Base-by-base conservation (phyloP, 208 protist species). In the Leishmania tropica region DNA sequence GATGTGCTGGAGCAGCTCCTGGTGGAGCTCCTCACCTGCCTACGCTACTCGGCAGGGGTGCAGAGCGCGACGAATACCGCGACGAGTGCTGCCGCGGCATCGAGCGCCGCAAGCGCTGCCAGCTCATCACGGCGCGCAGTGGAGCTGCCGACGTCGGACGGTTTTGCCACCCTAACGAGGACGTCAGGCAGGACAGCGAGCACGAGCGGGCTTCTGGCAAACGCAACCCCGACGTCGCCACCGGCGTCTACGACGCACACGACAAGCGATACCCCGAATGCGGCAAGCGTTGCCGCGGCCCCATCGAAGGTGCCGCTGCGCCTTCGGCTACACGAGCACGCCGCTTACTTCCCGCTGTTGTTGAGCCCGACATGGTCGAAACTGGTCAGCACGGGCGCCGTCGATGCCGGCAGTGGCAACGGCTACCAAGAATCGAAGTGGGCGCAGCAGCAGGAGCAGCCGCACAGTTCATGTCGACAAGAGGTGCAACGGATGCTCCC, bases 1-100 rank as follows among this genome's bases (percentile, higher is more conserved):
- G 83, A 86, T 60, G 83, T 86, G 74, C 77, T 86, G 35, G 78
- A 77, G 19, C 62, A 86, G 67, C 73, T 86, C 21, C 73, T 86
- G 3, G 73, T 83, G 53, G 83, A 86, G 53, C 42, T 86, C 15
- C 5, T 64, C n/a, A 86, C 78, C 6, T 86, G 83, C 56, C 7
- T 17, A 28, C 78, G 78, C n/a, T 77, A 80, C 56, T 71, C 56
- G 1, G 28, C n/a, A 3, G 6, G 51, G 13, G 6, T 31, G 7
- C 15, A 35, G 6, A 47, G 37, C 1, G 35, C n/a, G 11, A 37
- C 37, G 17, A 17, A 47, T n/a, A 28, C 47, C 13, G 53, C 24
- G 17, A 3, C 17, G 37, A 35, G 2, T 7, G 45, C 53, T n/a
- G 71, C 70, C 51, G 31, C 2, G 15, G 45, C 72, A 60, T 3